phyloP scores from a whole-genome alignment of 2,329 filamentous ascomycete species.

The Claviceps arundinis region DNA sequence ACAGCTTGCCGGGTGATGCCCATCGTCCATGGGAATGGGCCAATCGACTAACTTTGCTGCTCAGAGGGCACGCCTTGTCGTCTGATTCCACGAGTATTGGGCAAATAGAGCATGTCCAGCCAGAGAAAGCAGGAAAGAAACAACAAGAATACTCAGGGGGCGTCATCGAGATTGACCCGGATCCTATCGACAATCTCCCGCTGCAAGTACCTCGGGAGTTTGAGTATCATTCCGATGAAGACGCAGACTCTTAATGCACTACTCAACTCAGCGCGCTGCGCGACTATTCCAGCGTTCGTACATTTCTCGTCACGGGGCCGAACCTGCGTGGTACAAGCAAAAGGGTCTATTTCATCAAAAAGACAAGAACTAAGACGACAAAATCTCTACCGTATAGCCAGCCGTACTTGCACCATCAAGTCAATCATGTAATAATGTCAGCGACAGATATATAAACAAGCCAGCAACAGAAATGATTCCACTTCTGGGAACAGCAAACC shows the following conservation, averaged over 20 bases:
- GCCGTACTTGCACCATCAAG: slow-evolving; percentile 6
- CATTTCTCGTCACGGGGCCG: neutral
- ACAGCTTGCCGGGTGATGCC: slow-evolving; percentile 53
- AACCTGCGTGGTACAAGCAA: slow-evolving; percentile 1
- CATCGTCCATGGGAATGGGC: slow-evolving; percentile 68
- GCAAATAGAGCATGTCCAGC: neutral
- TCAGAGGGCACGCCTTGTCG: slow-evolving; percentile 19
- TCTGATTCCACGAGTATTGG: neutral
- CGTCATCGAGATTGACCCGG: slow-evolving; percentile 12
- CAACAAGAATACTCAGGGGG: neutral
- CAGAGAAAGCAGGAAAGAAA: too few species aligned
- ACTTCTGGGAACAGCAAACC: slow-evolving; percentile 3
- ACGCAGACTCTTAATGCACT: neutral
- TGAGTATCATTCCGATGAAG: slow-evolving; percentile 13
- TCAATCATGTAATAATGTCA: slow-evolving; percentile 5
- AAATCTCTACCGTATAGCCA: slow-evolving; percentile 9
- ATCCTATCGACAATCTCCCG: slow-evolving; percentile 6
- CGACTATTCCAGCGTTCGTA: neutral
- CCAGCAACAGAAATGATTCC: slow-evolving; percentile 1
- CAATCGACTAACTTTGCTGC: slow-evolving; percentile 42
- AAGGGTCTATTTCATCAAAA: slow-evolving; percentile 4
- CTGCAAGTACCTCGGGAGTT: slow-evolving; percentile 11
- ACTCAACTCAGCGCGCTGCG: neutral
- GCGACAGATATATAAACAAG: slow-evolving; percentile 1
- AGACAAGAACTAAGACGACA: slow-evolving; percentile 4